Evolutionary conservation across 2,329 filamentous ascomycete species (phyloP), one percentile per base, ranked within the genome.

Genomic region (Xylariaceae sp.): DNA sequence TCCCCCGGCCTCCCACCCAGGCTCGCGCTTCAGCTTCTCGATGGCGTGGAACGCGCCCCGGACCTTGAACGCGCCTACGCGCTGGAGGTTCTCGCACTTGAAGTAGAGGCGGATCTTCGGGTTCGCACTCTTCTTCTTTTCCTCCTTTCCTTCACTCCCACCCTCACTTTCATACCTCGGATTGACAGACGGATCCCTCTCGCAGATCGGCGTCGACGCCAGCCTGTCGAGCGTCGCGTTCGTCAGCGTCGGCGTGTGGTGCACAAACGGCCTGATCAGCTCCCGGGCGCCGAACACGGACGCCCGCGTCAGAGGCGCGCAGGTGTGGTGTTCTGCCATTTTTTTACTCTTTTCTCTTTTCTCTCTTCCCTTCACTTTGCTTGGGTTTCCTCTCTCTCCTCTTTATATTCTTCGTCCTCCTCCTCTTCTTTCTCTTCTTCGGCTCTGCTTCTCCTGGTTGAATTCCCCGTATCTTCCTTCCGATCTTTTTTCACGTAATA

Each of bases 71-170:
- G 90, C 90, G 36, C 90, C 92, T 38, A 94, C 80, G 39, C 81
- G 79, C 68, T 97, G 92, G 42, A 87, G 69, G 62, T 96, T 96
- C 70, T 97, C 90, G 63, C 88, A 94, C 68, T 97, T 97, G 76
- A 97, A 94, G 69, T 86, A 92, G 36, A 97, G 71, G 9, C 78
- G 71, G 27, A 95, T 67, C 34, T 66, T 76, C 0, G 88, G 88
- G 3, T 60, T 66, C 1, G 83, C 77, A 0, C 81, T 73, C n/a
- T 59, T 56, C 27, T 71, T 65, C 5, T 72, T 74, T 50, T 9
- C 30, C 1, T 17, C 27, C 2, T 1, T 23, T n/a, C 5, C 33
- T 7, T 6, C 11, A 24, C 21, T 5, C 34, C 9, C 8, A n/a
- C n/a, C n/a, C n/a, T n/a, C n/a, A n/a, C n/a, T n/a, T n/a, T n/a